A percentile compares a stretch with the other conserved stretches of the same genome.
These are phyloP conservation scores for Larix kaempferi DNA, from an alignment of 75 land plant species.

Conservation along the genomic window DNA sequence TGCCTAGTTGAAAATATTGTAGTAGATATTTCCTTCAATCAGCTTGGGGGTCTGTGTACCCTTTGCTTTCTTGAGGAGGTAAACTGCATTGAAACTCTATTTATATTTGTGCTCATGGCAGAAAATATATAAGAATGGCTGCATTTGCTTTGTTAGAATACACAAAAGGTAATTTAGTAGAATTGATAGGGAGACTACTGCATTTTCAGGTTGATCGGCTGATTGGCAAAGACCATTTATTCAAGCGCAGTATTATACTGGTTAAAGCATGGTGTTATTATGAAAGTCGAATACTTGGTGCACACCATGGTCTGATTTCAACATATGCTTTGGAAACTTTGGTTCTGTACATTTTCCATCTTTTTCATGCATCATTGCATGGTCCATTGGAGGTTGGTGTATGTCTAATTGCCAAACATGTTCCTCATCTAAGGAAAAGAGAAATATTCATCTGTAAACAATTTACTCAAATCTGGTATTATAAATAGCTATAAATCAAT, in stretches of 20 bases:
- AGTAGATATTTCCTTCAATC: conserved; percentile 72
- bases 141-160: too few relatives aligned
- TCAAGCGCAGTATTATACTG: conserved; percentile 68
- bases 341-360: conserved; percentile 65
- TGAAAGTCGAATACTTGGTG: conserved; percentile 80
- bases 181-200: background rate
- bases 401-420: too few relatives aligned
- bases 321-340: conserved; percentile 74
- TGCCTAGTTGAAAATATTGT: conserved; percentile 63
- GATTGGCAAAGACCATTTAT: conserved; percentile 63
- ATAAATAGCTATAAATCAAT: too few relatives aligned
- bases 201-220: conserved; percentile 46
- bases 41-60: conserved; percentile 63
- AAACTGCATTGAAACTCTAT: background rate
- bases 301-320: conserved; percentile 73
- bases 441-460: too few relatives aligned
- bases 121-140: too few relatives aligned
- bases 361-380: conserved; percentile 43
- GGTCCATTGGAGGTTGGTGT: conserved; percentile 67
- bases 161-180: background rate
- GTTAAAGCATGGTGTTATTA: conserved; percentile 83
- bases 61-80: conserved; percentile 73
- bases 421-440: too few relatives aligned
- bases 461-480: too few relatives aligned
- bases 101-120: too few relatives aligned